phyloP scores from a whole-genome alignment of 139 green algal species.

The Chlamydomonas sp. region DNA sequence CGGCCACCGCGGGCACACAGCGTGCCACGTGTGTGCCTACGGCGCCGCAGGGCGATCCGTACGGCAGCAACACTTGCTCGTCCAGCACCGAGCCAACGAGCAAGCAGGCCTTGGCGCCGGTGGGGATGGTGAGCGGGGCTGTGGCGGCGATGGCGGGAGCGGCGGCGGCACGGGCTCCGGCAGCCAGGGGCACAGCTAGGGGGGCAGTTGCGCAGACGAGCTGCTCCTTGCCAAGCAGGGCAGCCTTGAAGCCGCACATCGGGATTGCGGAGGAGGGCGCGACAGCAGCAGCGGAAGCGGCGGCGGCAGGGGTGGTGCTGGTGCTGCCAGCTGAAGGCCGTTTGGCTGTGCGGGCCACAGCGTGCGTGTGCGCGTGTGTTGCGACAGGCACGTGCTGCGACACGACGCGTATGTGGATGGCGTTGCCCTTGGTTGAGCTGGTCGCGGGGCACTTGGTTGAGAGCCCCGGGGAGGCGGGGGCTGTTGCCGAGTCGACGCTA shows the following conservation, averaged over 20 bases:
- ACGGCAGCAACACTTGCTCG: too few species aligned
- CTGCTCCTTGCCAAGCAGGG: slow-evolving; percentile 2
- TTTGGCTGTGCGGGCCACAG: neutral
- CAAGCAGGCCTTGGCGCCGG: too few species aligned
- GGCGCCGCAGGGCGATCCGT: too few species aligned
- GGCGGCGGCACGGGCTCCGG: neutral
- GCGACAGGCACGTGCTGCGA: too few species aligned
- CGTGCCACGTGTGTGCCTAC: too few species aligned
- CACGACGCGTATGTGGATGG: too few species aligned
- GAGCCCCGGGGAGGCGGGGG: neutral
- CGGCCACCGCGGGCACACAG: too few species aligned
- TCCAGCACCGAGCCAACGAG: too few species aligned
- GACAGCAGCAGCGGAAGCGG: neutral
- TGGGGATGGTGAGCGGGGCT: neutral
- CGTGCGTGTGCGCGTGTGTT: too few species aligned
- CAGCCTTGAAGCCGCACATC: slow-evolving; percentile 19
- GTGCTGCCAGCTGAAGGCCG: neutral
- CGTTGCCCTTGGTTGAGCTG: neutral
- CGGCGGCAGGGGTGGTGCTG: neutral
- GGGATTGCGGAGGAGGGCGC: neutral
- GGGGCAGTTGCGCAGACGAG: neutral
- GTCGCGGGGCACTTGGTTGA: neutral
- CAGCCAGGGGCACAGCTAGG: neutral
- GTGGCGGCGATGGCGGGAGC: neutral
- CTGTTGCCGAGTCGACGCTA: neutral